Base-by-base conservation (phyloP, 1,284 basidiomycete species). In the Fomitiporia mediterranea region DNA sequence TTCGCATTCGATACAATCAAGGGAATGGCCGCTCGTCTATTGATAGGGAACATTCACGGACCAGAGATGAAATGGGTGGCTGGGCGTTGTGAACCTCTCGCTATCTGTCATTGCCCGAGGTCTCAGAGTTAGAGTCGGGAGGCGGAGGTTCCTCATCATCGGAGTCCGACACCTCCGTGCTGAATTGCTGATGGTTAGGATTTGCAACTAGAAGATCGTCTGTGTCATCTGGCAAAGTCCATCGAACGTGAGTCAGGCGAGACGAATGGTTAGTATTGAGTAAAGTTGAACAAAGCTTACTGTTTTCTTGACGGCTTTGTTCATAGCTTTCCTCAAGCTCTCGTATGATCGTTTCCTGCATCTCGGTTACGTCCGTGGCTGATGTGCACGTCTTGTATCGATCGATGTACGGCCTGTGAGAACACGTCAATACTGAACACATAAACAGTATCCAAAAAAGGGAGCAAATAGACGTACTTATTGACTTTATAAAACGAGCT, bases 401-500 rank as follows among this genome's bases (percentile, higher is more conserved):
- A 56, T 86, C 80, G 55, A 96, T 73, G 57, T 89, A 82, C 3
- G 73, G 65, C 37, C 89, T 83, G 43, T 13, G 27, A 23, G 23
- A 28, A 23, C 17, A 25, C 19, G 17, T 46, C 32, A 34, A 13
- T 34, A 34, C 13, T 34, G n/a, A n/a, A n/a, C n/a, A n/a, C n/a
- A n/a, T 25, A 9, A 58, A 23, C 13, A 19, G 17, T 6, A 15
- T 43, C 8, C 1, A 7, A 37, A n/a, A 13, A 13, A 3, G 4
- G 7, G 35, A 15, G 23, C 17, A n/a, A 15, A 30, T 40, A 37
- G 28, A 68, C 79, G 54, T 61, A 87, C 90, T 76, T 73, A 67
- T 98, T 98, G 54, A 97, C 84, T 60, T 83, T 78, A 74, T 81
- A 90, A 70, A 96, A 96, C 2, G 90, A 81, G 44, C 80, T 80